Evolutionary conservation across 2,329 filamentous ascomycete species (phyloP), one percentile per base, ranked within the genome.

Genomic region (Ophiocordyceps robertsii): DNA sequence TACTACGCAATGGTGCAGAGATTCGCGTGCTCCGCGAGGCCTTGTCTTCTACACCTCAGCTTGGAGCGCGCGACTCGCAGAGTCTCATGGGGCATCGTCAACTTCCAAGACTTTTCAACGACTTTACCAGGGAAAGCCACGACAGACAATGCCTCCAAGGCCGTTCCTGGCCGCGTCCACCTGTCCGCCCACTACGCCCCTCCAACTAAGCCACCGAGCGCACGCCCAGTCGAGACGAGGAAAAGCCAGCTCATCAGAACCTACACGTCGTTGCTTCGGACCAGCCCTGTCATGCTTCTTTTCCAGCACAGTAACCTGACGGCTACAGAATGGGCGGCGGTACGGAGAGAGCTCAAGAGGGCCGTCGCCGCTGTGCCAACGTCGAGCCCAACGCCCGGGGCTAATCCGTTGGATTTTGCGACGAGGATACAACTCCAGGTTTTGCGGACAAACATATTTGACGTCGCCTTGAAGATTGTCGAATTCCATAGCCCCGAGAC

Each of bases 401-500:
- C 49, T 2, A 59, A 66, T 24, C 54, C 62, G 13, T 48, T 65
- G 19, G 61, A 73, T 29, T 58, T 86, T 30, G 70, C 74, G n/a
- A 64, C 74, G 2, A 65, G 69, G 33, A 72, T 92, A 50, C 82
- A 85, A 62, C 60, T 96, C 24, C 82, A 93, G 60, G 84, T 94
- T 24, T 69, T 98, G 43, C 82, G 92, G 57, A 92, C 86, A 13
- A 84, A 85, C 56, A 93, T 98, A 56, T 86, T 98, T 58, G 80
- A 82, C 50, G 78, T 85, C 16, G 89, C 90, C 1, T 68, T 96
- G 47, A 82, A 83, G 50, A 76, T 96, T 41, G 80, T 89, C 47
- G 90, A 96, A 57, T 93, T 88, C 64, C 93, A 77, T 57, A 75
- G 75, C 57, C 73, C 70, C 48, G 63, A 63, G 33, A 59, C 51